phyloP scores from a whole-genome alignment of 2,329 filamentous ascomycete species.

The Sporothrix luriei region DNA sequence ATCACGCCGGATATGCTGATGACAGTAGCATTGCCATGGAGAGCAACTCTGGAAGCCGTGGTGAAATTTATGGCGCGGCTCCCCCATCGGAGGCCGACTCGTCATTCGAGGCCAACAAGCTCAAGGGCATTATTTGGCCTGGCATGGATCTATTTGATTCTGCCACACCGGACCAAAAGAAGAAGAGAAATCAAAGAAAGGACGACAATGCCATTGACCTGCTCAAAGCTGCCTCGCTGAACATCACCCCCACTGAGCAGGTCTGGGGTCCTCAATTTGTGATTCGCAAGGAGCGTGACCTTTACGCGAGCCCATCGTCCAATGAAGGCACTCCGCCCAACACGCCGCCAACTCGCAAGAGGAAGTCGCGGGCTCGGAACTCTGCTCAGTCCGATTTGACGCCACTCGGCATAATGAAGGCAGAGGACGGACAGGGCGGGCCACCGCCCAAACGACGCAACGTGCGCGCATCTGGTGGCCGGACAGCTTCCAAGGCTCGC shows the following conservation, averaged over 20 bases:
- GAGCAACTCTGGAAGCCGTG: slow-evolving; percentile 37
- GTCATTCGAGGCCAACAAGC: slow-evolving; percentile 44
- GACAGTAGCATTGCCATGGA: background rate
- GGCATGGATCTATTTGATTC: slow-evolving; percentile 84
- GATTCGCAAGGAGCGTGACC: slow-evolving; percentile 56
- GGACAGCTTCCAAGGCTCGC: background rate
- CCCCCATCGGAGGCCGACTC: slow-evolving; percentile 38
- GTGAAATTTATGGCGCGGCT: slow-evolving; percentile 39
- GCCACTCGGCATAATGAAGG: background rate
- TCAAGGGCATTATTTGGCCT: slow-evolving; percentile 74
- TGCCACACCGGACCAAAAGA: slow-evolving; percentile 70
- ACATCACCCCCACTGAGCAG: slow-evolving; percentile 65
- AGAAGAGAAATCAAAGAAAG: slow-evolving; percentile 78
- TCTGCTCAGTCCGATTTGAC: background rate
- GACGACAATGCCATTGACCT: slow-evolving; percentile 68
- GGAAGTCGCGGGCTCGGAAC: slow-evolving; percentile 23
- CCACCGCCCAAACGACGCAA: background rate
- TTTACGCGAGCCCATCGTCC: slow-evolving; percentile 65
- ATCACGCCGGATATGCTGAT: slow-evolving; percentile 28
- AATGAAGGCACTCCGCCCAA: slow-evolving; percentile 55
- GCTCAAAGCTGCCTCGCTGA: slow-evolving; percentile 65
- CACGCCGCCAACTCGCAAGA: slow-evolving; percentile 34
- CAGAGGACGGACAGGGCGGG: background rate
- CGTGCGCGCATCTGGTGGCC: background rate
- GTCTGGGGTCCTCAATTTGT: slow-evolving; percentile 61